Evolutionary conservation across 2,329 filamentous ascomycete species (phyloP), one percentile per base, ranked within the genome.

Genomic region (Didymella segeticola): DNA sequence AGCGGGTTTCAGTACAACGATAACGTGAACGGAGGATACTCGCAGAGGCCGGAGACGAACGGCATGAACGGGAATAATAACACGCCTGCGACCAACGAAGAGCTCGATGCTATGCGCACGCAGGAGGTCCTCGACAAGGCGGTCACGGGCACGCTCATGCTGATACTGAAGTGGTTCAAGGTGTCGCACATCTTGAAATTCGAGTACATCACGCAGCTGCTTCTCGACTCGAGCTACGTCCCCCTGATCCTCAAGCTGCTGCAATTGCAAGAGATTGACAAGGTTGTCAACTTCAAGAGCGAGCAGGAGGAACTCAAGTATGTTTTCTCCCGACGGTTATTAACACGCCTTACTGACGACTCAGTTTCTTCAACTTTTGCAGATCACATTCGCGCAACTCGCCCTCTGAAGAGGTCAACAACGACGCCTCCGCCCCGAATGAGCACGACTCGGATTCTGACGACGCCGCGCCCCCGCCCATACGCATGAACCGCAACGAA

Each of bases 161-260:
- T 96, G n/a, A 77, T 98, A 37, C 73, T 98, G 56, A 99, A 98
- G 75, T 99, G 95, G 95, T 89, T 98, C 66, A 96, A 96, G 73
- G 80, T 96, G 47, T 97, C 92, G 53, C 95, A 99, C 71, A 85
- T 98, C 23, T 80, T 99, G 61, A 96, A 97, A 71, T 97, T 95
- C 63, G 95, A 99, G 76, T 98, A 97, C 68, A 79, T 99, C 68
- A 93, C 92, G 0, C 95, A 99, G 70, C 83, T 99, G 2, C 80
- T 99, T 10, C 83, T 99, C 23, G 95, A 99, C 75, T 95, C 91
- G 4, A 98, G 96, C 73, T 99, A 97, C 72, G 82, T 99, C 6
- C 93, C 93, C 1, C 80, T 99, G 25, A 89, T 96, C 20, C 79
- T 99, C 26, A 98, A 98, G 77, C 85, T 97, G 42, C 93, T 97